Evolutionary conservation across 495 filamentous ascomycete genomes (phyloP).

Genomic region (Terfezia claveryi): DNA sequence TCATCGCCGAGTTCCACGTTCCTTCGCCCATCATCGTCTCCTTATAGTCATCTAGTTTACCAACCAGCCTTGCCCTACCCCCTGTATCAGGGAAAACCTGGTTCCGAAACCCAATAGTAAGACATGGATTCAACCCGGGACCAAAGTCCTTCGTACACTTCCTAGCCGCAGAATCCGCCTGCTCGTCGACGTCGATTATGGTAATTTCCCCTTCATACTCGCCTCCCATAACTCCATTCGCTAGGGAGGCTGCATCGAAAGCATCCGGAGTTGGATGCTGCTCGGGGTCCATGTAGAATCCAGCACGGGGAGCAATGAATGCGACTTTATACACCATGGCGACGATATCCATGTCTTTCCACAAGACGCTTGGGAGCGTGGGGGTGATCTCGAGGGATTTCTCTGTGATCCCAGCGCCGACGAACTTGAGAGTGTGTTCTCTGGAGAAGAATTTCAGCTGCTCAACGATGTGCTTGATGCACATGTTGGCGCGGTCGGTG

Average conservation of each 20-base stretch:
- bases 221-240: constrained; percentile 22
- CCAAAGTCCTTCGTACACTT: constrained; percentile 69
- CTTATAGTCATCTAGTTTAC: constrained; percentile 37
- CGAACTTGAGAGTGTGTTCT: constrained; percentile 42
- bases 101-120: constrained; percentile 52
- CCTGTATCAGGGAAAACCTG: constrained; percentile 54
- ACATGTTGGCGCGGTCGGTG: constrained; percentile 19
- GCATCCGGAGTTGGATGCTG: constrained; percentile 16
- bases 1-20: constrained; percentile 49
- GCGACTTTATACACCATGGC: constrained; percentile 33
- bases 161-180: constrained; percentile 66
- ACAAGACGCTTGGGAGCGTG: constrained; percentile 46
- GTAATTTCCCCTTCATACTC: constrained; percentile 21
- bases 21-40: constrained; percentile 24
- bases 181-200: constrained; percentile 45
- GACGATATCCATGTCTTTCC: constrained; percentile 58
- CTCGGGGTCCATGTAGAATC: not conserved
- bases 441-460: constrained; percentile 32
- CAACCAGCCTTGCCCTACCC: constrained; percentile 24
- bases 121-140: constrained; percentile 46
- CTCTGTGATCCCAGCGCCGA: constrained; percentile 38
- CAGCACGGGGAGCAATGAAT: constrained; percentile 5
- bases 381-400: constrained; percentile 32
- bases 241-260: constrained; percentile 4
- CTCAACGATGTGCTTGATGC: constrained; percentile 34